Conservation (phyloP, 2,329 filamentous ascomycete species). For the Epichloe hybrida region DNA sequence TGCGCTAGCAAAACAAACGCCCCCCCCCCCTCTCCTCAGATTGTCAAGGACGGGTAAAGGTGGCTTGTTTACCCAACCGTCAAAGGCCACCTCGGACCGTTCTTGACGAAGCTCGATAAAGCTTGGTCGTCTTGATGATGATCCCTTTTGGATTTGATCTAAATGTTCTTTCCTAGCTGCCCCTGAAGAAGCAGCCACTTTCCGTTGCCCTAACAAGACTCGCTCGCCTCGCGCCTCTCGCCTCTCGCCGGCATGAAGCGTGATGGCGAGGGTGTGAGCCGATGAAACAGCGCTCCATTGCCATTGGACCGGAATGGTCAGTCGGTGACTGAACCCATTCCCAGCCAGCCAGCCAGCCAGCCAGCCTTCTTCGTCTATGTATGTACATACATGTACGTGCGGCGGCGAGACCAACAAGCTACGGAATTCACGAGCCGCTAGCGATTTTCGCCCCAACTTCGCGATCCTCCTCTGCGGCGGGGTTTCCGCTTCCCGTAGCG, state of each 20-base stretch:
- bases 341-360: no score
- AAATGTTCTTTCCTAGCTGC: no score
- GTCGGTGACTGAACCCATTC: no score
- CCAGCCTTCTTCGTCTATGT: neutral
- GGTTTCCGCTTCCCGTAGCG: no score
- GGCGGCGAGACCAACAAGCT: neutral
- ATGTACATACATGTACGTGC: neutral
- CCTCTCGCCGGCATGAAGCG: neutral
- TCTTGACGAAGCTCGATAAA: neutral
- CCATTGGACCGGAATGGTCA: no score
- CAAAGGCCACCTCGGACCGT: neutral
- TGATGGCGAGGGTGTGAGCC: neutral
- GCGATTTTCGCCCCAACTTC: neutral
- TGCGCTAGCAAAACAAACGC: neutral
- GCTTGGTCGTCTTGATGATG: no score
- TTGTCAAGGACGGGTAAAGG: no score
- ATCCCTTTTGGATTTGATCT: no score
- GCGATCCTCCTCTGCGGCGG: neutral
- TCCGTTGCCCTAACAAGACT: neutral
- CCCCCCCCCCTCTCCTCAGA: no score
- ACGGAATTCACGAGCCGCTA: neutral
- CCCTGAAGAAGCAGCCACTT: neutral
- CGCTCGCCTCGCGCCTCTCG: neutral
- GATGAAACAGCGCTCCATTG: neutral
- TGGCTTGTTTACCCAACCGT: neutral